phyloP scores from a whole-genome alignment of 2,329 filamentous ascomycete genomes.

The Tolypocladium tropicale region DNA sequence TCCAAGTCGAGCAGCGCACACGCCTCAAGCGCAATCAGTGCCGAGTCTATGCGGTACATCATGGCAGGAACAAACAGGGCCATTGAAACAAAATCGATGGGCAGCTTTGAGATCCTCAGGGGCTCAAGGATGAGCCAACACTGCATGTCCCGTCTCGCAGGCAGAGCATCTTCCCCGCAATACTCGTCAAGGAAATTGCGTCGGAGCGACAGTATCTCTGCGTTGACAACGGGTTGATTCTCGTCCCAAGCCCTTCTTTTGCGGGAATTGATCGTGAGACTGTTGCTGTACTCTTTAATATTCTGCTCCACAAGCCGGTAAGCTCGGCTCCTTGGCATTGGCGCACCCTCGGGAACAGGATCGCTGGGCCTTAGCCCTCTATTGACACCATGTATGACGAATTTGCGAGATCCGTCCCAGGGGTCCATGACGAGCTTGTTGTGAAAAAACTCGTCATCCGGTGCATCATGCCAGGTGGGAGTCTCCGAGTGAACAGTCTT shows the following conservation, averaged over 20 bases:
- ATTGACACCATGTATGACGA: no score
- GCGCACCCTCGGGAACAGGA: no score
- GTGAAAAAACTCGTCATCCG: conserved; percentile 36
- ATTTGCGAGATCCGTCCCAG: conserved; percentile 53
- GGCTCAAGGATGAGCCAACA: conserved; percentile 71
- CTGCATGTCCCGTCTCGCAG: conserved; percentile 15
- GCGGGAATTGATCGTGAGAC: conserved; percentile 54
- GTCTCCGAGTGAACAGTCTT: conserved; percentile 22
- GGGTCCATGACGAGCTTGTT: conserved; percentile 47
- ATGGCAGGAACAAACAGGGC: conserved; percentile 72
- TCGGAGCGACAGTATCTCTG: conserved; percentile 63
- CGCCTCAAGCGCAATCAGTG: conserved; percentile 69
- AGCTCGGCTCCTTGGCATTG: conserved; percentile 23
- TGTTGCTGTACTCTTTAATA: conserved; percentile 79
- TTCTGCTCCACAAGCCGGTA: conserved; percentile 35
- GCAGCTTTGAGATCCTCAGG: conserved; percentile 65
- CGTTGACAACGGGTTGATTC: conserved; percentile 73
- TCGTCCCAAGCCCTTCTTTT: conserved; percentile 43
- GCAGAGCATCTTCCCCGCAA: conserved; percentile 34
- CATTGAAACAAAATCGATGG: conserved; percentile 59
- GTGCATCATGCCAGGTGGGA: conserved; percentile 29
- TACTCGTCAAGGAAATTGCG: conserved; percentile 73
- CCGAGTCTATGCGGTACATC: conserved; percentile 73
- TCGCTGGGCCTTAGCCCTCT: no score
- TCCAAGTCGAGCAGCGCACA: conserved; percentile 54